phyloP scores from a whole-genome alignment of 1,284 basidiomycete genomes.

The Tilletia indica region DNA sequence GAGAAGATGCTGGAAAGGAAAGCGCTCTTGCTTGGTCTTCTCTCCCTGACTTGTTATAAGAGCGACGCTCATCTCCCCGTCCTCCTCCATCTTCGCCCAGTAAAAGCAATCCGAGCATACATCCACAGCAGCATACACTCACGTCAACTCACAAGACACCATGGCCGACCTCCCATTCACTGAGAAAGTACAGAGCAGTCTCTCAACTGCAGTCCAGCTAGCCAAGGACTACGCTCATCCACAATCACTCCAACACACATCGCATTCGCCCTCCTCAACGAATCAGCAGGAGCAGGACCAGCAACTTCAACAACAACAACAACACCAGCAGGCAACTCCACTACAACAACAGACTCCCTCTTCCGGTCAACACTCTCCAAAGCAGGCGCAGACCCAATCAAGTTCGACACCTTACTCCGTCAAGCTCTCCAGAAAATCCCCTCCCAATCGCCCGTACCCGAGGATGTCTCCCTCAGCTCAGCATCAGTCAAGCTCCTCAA shows the following conservation, averaged over 20 bases:
- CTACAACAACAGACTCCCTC: constrained; percentile 60
- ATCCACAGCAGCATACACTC: background rate
- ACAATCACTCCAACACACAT: constrained; percentile 72
- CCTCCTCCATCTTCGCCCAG: background rate
- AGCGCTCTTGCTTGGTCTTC: background rate
- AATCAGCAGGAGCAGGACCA: constrained; percentile 18
- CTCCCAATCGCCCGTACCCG: constrained; percentile 47
- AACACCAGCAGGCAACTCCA: constrained; percentile 47
- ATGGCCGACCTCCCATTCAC: constrained; percentile 64
- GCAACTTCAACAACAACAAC: constrained; percentile 30
- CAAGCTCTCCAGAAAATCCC: constrained; percentile 49
- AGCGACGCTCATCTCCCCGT: background rate
- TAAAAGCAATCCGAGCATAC: background rate
- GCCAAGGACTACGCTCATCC: constrained; percentile 79
- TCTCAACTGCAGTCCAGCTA: constrained; percentile 71
- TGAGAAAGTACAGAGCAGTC: constrained; percentile 70
- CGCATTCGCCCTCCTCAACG: constrained; percentile 70
- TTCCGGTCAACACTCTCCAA: constrained; percentile 73
- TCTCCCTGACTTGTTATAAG: background rate
- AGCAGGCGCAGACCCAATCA: constrained; percentile 69
- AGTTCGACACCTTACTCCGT: constrained; percentile 45
- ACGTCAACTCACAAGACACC: background rate
- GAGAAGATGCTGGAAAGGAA: background rate
- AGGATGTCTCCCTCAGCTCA: constrained; percentile 44
- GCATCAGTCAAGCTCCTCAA: constrained; percentile 46